phyloP scores from a whole-genome alignment of 179 eudicot genomes.

The Kewa caespitosa region DNA sequence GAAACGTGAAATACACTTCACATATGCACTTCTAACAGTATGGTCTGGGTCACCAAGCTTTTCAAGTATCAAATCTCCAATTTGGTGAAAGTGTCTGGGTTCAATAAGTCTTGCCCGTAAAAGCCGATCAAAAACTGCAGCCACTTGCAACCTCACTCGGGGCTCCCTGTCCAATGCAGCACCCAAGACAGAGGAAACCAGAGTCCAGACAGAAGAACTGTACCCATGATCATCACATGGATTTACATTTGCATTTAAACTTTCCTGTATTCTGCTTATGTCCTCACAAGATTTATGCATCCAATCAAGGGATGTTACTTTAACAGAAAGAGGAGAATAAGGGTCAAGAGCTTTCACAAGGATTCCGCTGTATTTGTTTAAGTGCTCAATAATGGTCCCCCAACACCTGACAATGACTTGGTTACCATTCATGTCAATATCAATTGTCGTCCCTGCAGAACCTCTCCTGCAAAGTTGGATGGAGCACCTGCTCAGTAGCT shows the following conservation, averaged over 20 bases:
- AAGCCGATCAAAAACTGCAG: conserved; percentile 63
- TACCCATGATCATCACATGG: conserved; percentile 49
- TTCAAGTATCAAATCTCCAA: conserved; percentile 69
- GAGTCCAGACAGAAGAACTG: conserved; percentile 46
- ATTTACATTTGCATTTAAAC: conserved; percentile 34
- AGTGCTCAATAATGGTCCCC: conserved; percentile 39
- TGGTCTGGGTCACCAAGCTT: conserved; percentile 83
- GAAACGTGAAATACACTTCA: conserved; percentile 60
- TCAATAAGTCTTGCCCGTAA: conserved; percentile 69
- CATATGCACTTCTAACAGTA: conserved; percentile 54
- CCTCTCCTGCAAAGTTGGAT: conserved; percentile 24
- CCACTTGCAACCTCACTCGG: conserved; percentile 72
- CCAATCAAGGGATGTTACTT: conserved; percentile 81
- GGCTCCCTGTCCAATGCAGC: conserved; percentile 92
- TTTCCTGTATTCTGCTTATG: conserved; percentile 45
- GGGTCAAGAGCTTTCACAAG: conserved; percentile 61
- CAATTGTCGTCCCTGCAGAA: conserved; percentile 25
- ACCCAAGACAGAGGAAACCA: conserved; percentile 59
- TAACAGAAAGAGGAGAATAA: conserved; percentile 70
- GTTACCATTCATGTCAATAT: conserved; percentile 19
- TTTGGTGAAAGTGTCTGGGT: conserved; percentile 52
- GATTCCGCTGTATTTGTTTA: conserved; percentile 57
- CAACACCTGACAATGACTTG: conserved; percentile 26
- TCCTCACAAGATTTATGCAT: conserved; percentile 55
- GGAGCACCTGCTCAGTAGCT: conserved; percentile 64